These are phyloP conservation scores for Trichoderma asperelloides DNA, from an alignment of 495 filamentous ascomycete species.

Conservation along the genomic window DNA sequence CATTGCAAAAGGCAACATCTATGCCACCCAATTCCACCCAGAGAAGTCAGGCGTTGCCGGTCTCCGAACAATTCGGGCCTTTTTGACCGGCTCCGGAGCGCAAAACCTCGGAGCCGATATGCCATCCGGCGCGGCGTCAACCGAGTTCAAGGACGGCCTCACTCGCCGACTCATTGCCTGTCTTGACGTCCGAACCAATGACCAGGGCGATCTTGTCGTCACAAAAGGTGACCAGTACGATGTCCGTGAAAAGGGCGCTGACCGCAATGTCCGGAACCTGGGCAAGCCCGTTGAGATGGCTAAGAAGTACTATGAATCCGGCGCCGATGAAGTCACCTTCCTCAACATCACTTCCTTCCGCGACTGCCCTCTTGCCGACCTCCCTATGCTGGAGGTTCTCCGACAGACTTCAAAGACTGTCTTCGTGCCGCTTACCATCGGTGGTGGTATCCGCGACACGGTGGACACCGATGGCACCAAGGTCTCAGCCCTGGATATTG, in stretches of 20 bases:
- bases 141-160: slow-evolving; percentile 47
- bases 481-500: slow-evolving; percentile 80
- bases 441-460: slow-evolving; percentile 88
- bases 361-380: slow-evolving; percentile 81
- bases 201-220: slow-evolving; percentile 88
- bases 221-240: slow-evolving; percentile 99
- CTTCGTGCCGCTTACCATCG: slow-evolving; percentile 95
- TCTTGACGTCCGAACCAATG: slow-evolving; percentile 93
- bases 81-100: slow-evolving; percentile 59
- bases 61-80: slow-evolving; percentile 72
- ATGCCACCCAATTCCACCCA: slow-evolving; percentile 94
- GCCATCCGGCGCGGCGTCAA: slow-evolving; percentile 14
- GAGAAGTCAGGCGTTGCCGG: slow-evolving; percentile 94
- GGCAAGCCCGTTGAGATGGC: slow-evolving; percentile 97
- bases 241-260: slow-evolving; percentile 83
- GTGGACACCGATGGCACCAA: slow-evolving; percentile 82
- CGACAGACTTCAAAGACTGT: slow-evolving; percentile 79
- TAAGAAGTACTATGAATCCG: slow-evolving; percentile 87
- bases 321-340: slow-evolving; percentile 93
- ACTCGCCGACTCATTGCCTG: slow-evolving; percentile 91
- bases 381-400: slow-evolving; percentile 93
- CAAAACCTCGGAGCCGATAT: slow-evolving; percentile 23
- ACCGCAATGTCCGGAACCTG: slow-evolving; percentile 76
- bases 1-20: slow-evolving; percentile 69
- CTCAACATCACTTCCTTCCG: slow-evolving; percentile 97